Evolutionary conservation across 2,329 filamentous ascomycete genomes (phyloP), one percentile per base, ranked within the genome.

Genomic region (Mycosphaerella sp.): DNA sequence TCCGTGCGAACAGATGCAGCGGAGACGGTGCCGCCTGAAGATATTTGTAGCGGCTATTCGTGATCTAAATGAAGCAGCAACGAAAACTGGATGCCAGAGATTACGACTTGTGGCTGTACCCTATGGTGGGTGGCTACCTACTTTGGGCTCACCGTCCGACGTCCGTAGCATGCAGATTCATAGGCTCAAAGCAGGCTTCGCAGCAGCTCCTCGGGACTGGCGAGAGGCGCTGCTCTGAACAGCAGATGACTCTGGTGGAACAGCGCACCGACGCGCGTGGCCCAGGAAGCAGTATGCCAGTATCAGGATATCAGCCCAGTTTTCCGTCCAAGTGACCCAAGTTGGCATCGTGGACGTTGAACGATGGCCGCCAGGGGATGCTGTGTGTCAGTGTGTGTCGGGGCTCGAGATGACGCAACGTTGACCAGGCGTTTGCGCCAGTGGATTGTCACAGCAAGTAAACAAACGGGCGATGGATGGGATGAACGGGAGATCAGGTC

Each of bases 131-230:
- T 17, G 14, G 14, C 14, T 17, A 17, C 14, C 48, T 45, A 36
- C 40, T 51, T 51, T 44, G 36, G 48, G 48, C 44, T 26, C 40
- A 51, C 21, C 48, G 48, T 43, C 48, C 38, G 21, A 17, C 14
- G 14, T 17, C 14, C 14, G 14, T 36, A 40, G 48, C 39, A 39
- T 43, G 48, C 48, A 32, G 43, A 4, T 21, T 3, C 12, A 36
- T n/a, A 10, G 32, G 32, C 6, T 34, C 32, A 7, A 34, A 34
- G 32, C 6, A 34, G 11, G 6, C 32, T 7, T 11, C 6, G 7
- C 6, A 34, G 32, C 32, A 12, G 8, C 32, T 36, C 39, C 39
- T 41, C 12, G 21, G 21, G 21, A 21, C 21, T 21, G 3, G 21
- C 21, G 21, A 21, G 21, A 21, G 21, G 2, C 21, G 21, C 21